These are phyloP conservation scores for Apiospora marii DNA, from an alignment of 2,329 filamentous ascomycete genomes.

Conservation along the genomic window DNA sequence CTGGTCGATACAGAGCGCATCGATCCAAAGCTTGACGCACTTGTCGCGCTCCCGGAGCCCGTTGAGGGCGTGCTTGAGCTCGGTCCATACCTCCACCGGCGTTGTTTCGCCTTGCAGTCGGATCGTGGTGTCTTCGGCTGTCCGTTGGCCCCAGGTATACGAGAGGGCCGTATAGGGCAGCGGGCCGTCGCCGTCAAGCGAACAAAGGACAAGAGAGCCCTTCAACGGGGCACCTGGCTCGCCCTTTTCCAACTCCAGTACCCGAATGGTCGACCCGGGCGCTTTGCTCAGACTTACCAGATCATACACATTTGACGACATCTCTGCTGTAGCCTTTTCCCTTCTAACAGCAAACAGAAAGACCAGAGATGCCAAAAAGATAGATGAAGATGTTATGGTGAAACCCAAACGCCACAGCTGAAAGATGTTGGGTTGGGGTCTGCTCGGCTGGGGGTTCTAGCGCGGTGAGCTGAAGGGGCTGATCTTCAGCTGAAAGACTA, in stretches of 20 bases:
- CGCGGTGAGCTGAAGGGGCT: background rate
- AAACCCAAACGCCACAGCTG: background rate
- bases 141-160: conserved; percentile 7
- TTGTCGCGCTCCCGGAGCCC: background rate
- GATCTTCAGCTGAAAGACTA: background rate
- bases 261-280: background rate
- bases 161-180: background rate
- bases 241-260: background rate
- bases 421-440: background rate
- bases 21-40: conserved; percentile 27
- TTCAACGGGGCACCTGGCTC: background rate
- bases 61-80: background rate
- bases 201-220: background rate
- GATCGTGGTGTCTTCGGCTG: background rate
- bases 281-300: background rate
- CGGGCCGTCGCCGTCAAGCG: background rate
- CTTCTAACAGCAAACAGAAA: fast-evolving
- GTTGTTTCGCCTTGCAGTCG: background rate
- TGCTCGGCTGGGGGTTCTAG: background rate
- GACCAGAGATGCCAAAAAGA: background rate
- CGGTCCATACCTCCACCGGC: background rate
- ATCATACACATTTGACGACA: background rate
- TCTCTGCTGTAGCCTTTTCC: background rate
- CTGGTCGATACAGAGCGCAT: conserved; percentile 31
- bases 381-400: background rate